Evolutionary conservation across 345 rosid species (phyloP), one percentile per base, ranked within the genome.

Genomic region (rapeseed (Brassica napus)): DNA sequence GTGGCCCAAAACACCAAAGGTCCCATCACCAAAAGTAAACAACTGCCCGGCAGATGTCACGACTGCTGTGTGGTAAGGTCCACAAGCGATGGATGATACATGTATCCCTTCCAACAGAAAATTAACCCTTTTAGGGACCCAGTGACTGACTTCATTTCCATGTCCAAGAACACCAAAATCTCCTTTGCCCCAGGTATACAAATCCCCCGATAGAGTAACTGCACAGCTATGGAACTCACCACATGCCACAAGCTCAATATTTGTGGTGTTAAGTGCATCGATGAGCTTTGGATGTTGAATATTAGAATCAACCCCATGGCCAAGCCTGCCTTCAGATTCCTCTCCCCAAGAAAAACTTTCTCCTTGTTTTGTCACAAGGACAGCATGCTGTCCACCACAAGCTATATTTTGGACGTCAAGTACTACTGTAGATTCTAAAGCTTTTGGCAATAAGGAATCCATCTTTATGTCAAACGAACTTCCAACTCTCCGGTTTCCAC

Each of bases 11-110:
- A 83, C 92, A 39, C 97, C 92, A 76, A 91, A 91, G 69, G 97
- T 88, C 68, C 96, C 96, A 87, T 91, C 93, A 8, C 96, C 93
- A 77, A 89, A 91, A 57, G 96, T 91, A 75, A 88, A 89, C 83
- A 91, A 83, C 81, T 87, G 86, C 21, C 96, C 93, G 24, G 87
- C 77, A 58, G 93, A 88, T 21, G 91, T 86, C 47, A 88, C 86
- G 28, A 82, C 84, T 52, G 93, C 96, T 24, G 91, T 86, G 72
- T 91, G 96, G 91, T 91, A 91, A 74, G 96, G 87, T 77, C 96
- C 96, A 74, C 96, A 91, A 64, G 91, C 87, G 75, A 91, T 75
- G 44, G 79, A 86, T 73, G 93, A 85, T 31, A 89, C 93, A 52
- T 85, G 91, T 68, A 88, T 42, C 52, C 96, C 93, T 77, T 86